Base-by-base conservation (phyloP, 2,329 filamentous ascomycete genomes). In the Parasarocladium wereldwijsianum region DNA sequence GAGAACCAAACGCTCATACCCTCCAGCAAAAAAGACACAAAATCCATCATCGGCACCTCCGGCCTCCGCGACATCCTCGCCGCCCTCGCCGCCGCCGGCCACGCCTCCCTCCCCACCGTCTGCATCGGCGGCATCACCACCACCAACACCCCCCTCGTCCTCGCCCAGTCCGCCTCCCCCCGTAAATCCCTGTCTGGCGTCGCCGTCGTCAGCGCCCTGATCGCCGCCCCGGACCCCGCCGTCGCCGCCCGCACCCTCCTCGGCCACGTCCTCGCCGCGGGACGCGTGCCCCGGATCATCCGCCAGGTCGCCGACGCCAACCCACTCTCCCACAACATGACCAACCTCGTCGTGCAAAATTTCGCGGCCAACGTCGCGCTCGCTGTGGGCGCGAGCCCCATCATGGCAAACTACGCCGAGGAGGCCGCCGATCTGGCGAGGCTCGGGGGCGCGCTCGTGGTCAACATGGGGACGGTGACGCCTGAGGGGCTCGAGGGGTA, bases 381-480 rank as follows among this genome's bases (percentile, higher is more conserved):
- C 11, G 72, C 78, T 19, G 66, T 92, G 31, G 87, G 87, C 20
- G 80, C 81, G 9, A 90, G 80, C 13, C 87, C 87, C 22, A 94
- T 94, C 52, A 96, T 96, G 87, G 76, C 85, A 6, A 86, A 82
- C 50, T 81, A 86, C 43, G 81, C 76, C 16, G 70, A 75, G 29
- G 87, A 96, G 60, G 85, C 85, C 0, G 50, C 57, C 6, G 86
- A 94, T 45, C 66, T 96, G n/a, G 75, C 79, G 9, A 66, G 64
- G 17, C 66, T 92, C 0, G 76, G 76, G 21, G 84, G 82, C 8
- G 72, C 77, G 1, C 66, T 96, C 2, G 79, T 96, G 26, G 67
- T 96, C 46, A 96, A 96, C 55, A 94, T 94, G 84, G 87, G 87
- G 17, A 93, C 84, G 1, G 74, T 87, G 6, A 90, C 81, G 1